A percentile compares a stretch with the other conserved stretches of the same genome.
Conservation (phyloP, 805 yeast species). For the Cephaloascus albidus region DNA sequence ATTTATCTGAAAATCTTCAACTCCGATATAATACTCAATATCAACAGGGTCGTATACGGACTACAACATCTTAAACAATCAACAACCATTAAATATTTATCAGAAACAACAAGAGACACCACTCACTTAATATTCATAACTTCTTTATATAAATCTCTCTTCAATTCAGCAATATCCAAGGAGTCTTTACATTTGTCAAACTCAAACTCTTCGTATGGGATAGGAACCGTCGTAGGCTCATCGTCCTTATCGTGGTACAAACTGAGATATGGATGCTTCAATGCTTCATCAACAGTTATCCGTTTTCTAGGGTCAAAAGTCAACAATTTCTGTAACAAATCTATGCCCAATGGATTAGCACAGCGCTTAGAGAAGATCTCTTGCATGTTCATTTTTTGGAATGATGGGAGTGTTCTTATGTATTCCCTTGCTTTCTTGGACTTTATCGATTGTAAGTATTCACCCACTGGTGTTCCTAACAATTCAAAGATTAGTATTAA, state of each 20-base stretch:
- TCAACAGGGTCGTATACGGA: too few species aligned
- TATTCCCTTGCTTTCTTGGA: conserved; percentile 72
- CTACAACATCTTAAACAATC: too few species aligned
- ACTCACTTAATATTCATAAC: conserved; percentile 19
- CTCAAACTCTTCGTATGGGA: conserved; percentile 36
- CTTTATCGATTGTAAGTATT: conserved; percentile 66
- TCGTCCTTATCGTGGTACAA: conserved; percentile 38
- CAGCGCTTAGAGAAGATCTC: conserved; percentile 32
- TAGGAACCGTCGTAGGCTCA: conserved; percentile 32
- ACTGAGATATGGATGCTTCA: conserved; percentile 77
- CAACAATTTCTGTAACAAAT: conserved; percentile 55
- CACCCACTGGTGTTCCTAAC: conserved; percentile 65
- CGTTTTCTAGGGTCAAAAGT: conserved; percentile 66
- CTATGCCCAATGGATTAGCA: conserved; percentile 42
- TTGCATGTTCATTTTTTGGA: conserved; percentile 44
- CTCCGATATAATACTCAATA: too few species aligned
- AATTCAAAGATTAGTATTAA: conserved; percentile 56
- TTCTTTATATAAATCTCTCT: conserved; percentile 30
- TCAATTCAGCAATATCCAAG: conserved; percentile 28
- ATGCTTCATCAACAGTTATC: conserved; percentile 67
- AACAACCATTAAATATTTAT: too few species aligned
- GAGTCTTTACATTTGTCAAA: conserved; percentile 33
- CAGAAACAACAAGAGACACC: neutral
- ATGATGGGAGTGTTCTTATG: conserved; percentile 56
- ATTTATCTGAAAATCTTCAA: too few species aligned